A percentile compares a stretch with the other conserved stretches of the same genome.
Conservation (phyloP, 495 filamentous ascomycete species). For the Cairneyella variabilis region DNA sequence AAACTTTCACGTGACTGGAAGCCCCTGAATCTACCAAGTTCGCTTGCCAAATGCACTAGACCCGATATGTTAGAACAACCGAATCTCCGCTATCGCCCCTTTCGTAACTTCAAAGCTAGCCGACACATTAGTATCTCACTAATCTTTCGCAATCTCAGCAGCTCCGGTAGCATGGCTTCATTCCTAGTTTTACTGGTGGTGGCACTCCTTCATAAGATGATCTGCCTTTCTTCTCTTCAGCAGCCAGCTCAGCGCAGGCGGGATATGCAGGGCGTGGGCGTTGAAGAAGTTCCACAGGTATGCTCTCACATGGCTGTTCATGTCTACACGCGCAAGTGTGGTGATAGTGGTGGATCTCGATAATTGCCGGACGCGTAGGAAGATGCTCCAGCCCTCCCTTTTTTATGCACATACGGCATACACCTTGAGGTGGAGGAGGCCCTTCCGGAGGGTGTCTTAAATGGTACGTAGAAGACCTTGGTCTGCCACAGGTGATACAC, state of each 20-base stretch:
- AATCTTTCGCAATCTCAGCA: background rate
- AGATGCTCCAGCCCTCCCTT: background rate
- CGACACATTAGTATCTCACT: no score
- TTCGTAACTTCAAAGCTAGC: no score
- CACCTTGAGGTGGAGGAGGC: constrained; percentile 8
- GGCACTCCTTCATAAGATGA: background rate
- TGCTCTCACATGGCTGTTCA: background rate
- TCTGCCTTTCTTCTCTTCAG: background rate
- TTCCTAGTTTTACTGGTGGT: constrained; percentile 1
- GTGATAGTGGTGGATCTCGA: constrained; percentile 7
- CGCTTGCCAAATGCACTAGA: no score
- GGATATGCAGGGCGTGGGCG: background rate
- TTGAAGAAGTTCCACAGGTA: constrained; percentile 4
- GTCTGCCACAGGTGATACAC: constrained; percentile 3
- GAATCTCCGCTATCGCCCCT: no score
- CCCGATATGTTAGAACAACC: no score
- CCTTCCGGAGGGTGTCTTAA: constrained; percentile 4
- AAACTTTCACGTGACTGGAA: no score
- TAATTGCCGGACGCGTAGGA: background rate
- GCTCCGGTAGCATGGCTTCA: constrained; percentile 1
- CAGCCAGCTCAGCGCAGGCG: constrained; percentile 1
- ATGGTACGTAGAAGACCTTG: constrained; percentile 12
- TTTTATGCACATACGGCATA: constrained; percentile 1
- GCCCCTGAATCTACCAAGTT: no score
- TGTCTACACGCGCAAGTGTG: background rate